Percentiles rank a stretch among this genome's conserved stretches.
Conservation (phyloP, 2,329 filamentous ascomycete species). For the Botrytis aclada region DNA sequence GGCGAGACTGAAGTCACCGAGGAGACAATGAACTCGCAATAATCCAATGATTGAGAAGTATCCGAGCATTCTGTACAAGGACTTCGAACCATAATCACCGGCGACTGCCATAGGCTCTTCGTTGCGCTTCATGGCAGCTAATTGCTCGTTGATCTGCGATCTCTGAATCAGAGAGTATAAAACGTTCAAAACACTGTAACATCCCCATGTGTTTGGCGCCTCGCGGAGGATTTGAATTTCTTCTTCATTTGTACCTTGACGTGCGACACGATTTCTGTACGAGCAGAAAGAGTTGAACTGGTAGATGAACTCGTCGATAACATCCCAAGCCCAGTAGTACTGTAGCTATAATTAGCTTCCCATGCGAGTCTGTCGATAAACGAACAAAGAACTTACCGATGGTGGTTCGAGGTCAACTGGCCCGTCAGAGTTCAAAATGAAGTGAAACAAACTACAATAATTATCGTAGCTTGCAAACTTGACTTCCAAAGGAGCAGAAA, state of each 20-base stretch:
- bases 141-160: slow-evolving; percentile 96
- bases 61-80: slow-evolving; percentile 95
- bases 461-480: slow-evolving; percentile 99
- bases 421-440: slow-evolving; percentile 98
- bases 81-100: slow-evolving; percentile 91
- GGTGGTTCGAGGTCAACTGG: slow-evolving; percentile 95
- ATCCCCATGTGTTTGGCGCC: slow-evolving; percentile 98
- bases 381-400: slow-evolving; percentile 63
- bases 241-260: slow-evolving; percentile 80
- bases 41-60: slow-evolving; percentile 99
- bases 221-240: slow-evolving; percentile 88
- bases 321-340: slow-evolving; percentile 99
- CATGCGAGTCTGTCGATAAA: neutral
- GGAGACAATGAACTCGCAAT: slow-evolving; percentile 89
- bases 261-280: slow-evolving; percentile 88
- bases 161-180: slow-evolving; percentile 98
- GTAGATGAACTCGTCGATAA: slow-evolving; percentile 99
- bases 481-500: slow-evolving; percentile 89
- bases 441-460: slow-evolving; percentile 99
- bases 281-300: slow-evolving; percentile 99
- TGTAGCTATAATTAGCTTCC: slow-evolving; percentile 42
- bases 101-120: slow-evolving; percentile 86
- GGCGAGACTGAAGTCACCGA: slow-evolving; percentile 96
- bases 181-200: slow-evolving; percentile 98
- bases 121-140: slow-evolving; percentile 88